These are phyloP conservation scores for Byssothecium circinans DNA, from an alignment of 2,329 filamentous ascomycete species.

Conservation along the genomic window DNA sequence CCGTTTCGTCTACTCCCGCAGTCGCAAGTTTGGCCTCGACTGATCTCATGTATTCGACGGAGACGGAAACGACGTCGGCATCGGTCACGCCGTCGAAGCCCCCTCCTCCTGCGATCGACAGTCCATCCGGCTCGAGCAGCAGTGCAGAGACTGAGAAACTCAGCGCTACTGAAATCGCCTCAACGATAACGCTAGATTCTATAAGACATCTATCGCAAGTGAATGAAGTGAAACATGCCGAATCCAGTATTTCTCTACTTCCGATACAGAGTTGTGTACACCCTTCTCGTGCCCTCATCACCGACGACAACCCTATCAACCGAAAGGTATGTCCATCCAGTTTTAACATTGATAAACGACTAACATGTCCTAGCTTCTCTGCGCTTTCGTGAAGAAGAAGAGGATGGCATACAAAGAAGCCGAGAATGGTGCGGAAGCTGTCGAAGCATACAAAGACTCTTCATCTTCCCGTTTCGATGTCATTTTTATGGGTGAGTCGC, in stretches of 20 bases:
- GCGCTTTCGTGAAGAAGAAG: slow-evolving; percentile 34
- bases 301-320: slow-evolving; percentile 46
- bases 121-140: too few species aligned
- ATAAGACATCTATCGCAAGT: not conserved
- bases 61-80: too few species aligned
- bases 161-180: not conserved
- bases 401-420: slow-evolving; percentile 27
- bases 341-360: not conserved
- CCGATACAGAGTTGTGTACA: not conserved
- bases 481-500: slow-evolving; percentile 36
- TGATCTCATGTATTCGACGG: too few species aligned
- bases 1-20: too few species aligned
- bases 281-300: slow-evolving; percentile 29
- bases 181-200: not conserved
- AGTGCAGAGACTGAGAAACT: too few species aligned
- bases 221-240: too few species aligned
- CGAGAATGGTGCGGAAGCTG: slow-evolving; percentile 37
- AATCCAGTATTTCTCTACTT: not conserved
- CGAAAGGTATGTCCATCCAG: slow-evolving; percentile 27
- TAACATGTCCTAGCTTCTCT: slow-evolving; percentile 29
- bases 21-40: too few species aligned
- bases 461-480: slow-evolving; percentile 18
- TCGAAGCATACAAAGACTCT: slow-evolving; percentile 25
- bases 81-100: too few species aligned
- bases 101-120: too few species aligned